Percentiles rank a stretch among this genome's conserved stretches.
Evolutionary conservation across 2,329 filamentous ascomycete species (phyloP).

Genomic region (Mycosphaerella sp.): DNA sequence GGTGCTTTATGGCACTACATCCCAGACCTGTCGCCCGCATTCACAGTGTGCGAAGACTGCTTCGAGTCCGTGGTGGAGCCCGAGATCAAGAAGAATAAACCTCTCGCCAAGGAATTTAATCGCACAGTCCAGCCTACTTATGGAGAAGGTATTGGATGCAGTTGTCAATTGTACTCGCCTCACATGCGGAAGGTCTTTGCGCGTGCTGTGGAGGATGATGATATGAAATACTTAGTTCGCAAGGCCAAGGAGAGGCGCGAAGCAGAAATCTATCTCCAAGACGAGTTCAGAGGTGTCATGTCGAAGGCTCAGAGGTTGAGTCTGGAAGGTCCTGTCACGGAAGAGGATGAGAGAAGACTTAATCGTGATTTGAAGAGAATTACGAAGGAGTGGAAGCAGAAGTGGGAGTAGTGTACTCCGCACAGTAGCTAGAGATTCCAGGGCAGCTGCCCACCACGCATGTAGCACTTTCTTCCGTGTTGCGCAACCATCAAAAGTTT

Average conservation of each 20-base stretch:
- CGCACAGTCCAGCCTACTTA: constrained; percentile 53
- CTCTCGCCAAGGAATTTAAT: constrained; percentile 61
- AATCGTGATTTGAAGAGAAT: constrained; percentile 48
- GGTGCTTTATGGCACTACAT: constrained; percentile 71
- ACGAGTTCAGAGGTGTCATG: constrained; percentile 42
- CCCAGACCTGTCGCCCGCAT: constrained; percentile 55
- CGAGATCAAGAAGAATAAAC: constrained; percentile 47
- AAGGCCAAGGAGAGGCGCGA: constrained; percentile 53
- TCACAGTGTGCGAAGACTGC: constrained; percentile 83
- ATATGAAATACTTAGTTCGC: constrained; percentile 60
- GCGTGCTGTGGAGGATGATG: constrained; percentile 59
- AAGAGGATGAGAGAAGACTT: constrained; percentile 54
- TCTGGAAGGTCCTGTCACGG: constrained; percentile 36
- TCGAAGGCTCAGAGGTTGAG: constrained; percentile 37
- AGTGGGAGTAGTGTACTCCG: constrained; percentile 39
- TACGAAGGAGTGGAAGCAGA: constrained; percentile 46
- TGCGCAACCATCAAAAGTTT: too few species aligned
- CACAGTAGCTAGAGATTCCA: neutral
- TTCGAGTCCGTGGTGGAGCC: constrained; percentile 75
- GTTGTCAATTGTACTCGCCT: constrained; percentile 73
- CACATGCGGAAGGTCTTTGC: constrained; percentile 71
- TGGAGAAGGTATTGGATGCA: constrained; percentile 43
- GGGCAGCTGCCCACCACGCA: too few species aligned
- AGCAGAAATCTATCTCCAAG: constrained; percentile 55
- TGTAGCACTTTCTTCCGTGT: too few species aligned